Conservation (phyloP, 2,329 filamentous ascomycete species). For the Leptographium wingfieldii region DNA sequence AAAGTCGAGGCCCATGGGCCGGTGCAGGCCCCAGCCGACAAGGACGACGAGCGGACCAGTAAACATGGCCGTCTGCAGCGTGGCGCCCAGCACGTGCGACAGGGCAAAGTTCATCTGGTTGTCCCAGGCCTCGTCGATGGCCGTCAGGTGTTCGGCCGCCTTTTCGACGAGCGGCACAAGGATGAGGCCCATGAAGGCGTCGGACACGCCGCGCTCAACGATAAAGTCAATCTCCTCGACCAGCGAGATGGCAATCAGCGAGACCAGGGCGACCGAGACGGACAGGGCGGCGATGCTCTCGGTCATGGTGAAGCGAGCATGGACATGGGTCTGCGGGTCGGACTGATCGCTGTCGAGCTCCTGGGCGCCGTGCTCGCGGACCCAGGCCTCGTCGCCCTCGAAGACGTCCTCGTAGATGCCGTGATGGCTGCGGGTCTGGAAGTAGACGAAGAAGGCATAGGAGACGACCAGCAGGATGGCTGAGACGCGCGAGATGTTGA, state of each 20-base stretch:
- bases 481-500: conserved; percentile 58
- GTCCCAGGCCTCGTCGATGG: conserved; percentile 69
- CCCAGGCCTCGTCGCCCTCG: conserved; percentile 47
- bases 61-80: conserved; percentile 79
- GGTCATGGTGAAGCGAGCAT: conserved; percentile 52
- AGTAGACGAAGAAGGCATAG: conserved; percentile 55
- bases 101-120: conserved; percentile 76
- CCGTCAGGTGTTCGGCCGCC: conserved; percentile 72
- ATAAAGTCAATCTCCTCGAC: conserved; percentile 58
- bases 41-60: conserved; percentile 76
- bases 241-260: conserved; percentile 60
- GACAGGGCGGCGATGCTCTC: conserved; percentile 56
- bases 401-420: conserved; percentile 65
- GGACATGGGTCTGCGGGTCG: conserved; percentile 25
- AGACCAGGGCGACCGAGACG: conserved; percentile 55
- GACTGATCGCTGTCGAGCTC: conserved; percentile 45
- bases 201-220: conserved; percentile 33
- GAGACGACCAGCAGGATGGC: conserved; percentile 58
- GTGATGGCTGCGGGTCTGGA: conserved; percentile 67
- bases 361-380: conserved; percentile 29
- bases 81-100: conserved; percentile 74
- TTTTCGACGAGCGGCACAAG: conserved; percentile 76
- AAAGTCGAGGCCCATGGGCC: conserved; percentile 68
- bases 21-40: conserved; percentile 65
- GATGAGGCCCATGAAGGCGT: conserved; percentile 55